Conservation (phyloP, 2,329 filamentous ascomycete species). For the Fusarium pseudograminearum region DNA sequence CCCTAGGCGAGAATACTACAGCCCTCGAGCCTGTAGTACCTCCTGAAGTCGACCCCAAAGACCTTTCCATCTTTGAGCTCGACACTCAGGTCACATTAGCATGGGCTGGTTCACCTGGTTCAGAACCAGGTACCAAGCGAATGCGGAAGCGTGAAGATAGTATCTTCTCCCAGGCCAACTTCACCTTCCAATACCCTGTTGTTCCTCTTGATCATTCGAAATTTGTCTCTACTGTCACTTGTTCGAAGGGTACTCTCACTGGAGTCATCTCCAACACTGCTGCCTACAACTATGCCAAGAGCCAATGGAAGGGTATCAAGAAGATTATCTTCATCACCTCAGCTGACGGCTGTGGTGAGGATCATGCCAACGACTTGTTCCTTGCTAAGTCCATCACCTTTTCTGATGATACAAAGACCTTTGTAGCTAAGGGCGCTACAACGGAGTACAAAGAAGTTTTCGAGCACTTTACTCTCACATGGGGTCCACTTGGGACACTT, state of each 20-base stretch:
- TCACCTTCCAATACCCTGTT: constrained; percentile 21
- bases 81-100: constrained; percentile 6
- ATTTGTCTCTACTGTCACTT: constrained; percentile 7
- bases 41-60: constrained; percentile 13
- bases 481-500: constrained; percentile 10
- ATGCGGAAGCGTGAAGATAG: constrained; percentile 25
- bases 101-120: constrained; percentile 21
- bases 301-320: background rate
- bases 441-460: background rate
- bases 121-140: background rate
- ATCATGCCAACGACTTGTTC: constrained; percentile 23
- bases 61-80: constrained; percentile 6
- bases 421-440: background rate
- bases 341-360: constrained; percentile 12
- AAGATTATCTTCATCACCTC: constrained; percentile 28
- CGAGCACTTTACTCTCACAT: constrained; percentile 2
- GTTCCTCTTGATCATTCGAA: constrained; percentile 25
- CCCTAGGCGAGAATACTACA: background rate
- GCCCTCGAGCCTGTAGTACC: constrained; percentile 27
- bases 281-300: constrained; percentile 24
- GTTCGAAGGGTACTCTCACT: background rate
- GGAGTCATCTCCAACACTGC: background rate
- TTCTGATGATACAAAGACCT: constrained; percentile 2
- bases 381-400: constrained; percentile 8
- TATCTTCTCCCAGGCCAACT: constrained; percentile 25